These are phyloP conservation scores for Bretziella fagacearum DNA, from an alignment of 2,329 filamentous ascomycete genomes.

Conservation along the genomic window DNA sequence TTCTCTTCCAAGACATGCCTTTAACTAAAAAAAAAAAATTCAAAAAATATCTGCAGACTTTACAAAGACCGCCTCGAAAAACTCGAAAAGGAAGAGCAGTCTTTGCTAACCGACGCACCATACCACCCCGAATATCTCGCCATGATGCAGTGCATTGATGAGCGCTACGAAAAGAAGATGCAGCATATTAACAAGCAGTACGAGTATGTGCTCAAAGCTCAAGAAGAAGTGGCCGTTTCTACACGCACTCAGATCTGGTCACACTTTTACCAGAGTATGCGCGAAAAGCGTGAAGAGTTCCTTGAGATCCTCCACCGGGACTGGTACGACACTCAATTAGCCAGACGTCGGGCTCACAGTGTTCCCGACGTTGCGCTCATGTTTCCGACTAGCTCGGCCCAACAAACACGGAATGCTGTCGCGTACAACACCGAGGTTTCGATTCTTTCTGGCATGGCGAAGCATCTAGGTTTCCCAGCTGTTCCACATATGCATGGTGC, in stretches of 20 bases:
- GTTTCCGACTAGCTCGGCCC: conserved; percentile 58
- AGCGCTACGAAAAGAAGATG: conserved; percentile 64
- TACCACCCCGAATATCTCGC: conserved; percentile 84
- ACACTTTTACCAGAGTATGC: conserved; percentile 75
- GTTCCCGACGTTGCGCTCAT: conserved; percentile 68
- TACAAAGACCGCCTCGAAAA: conserved; percentile 77
- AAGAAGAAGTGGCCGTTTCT: conserved; percentile 60
- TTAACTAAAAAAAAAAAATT: neutral
- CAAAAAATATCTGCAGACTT: conserved; percentile 46
- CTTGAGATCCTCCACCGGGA: conserved; percentile 70
- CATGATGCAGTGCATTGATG: conserved; percentile 75
- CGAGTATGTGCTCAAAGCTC: conserved; percentile 54
- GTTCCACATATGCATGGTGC: conserved; percentile 70
- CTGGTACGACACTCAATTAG: conserved; percentile 84
- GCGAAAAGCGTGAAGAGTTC: conserved; percentile 65
- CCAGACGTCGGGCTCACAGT: conserved; percentile 64
- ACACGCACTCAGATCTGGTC: conserved; percentile 73
- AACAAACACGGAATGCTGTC: conserved; percentile 68
- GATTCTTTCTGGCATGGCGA: conserved; percentile 74
- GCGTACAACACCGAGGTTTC: conserved; percentile 94
- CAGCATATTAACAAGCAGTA: conserved; percentile 58
- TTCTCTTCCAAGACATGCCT: neutral
- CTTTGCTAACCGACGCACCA: conserved; percentile 40
- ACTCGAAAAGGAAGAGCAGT: conserved; percentile 53
- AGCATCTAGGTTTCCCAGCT: conserved; percentile 90